Conservation (phyloP, 768 basidiomycete species). For the Trametes cingulata region DNA sequence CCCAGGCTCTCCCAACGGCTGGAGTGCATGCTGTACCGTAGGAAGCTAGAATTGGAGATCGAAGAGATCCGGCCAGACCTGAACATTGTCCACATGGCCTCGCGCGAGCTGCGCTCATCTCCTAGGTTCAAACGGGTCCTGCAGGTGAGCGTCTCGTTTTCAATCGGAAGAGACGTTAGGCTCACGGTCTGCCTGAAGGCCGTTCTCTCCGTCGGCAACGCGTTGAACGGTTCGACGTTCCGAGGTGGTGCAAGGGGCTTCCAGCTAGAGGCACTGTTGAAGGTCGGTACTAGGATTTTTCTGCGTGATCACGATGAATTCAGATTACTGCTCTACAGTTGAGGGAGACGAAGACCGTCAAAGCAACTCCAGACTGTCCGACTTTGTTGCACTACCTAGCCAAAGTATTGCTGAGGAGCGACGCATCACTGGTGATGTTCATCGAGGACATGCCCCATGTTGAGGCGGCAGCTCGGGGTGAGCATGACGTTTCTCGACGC, state of each 20-base stretch:
- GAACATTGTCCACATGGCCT: slow-evolving; percentile 68
- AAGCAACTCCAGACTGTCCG: slow-evolving; percentile 68
- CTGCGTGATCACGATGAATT: background rate
- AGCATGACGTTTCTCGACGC: slow-evolving; percentile 21
- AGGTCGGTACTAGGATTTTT: slow-evolving; percentile 48
- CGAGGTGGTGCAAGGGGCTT: slow-evolving; percentile 86
- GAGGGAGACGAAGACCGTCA: slow-evolving; percentile 80
- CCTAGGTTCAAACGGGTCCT: slow-evolving; percentile 67
- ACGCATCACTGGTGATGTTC: slow-evolving; percentile 67
- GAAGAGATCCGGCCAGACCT: slow-evolving; percentile 85
- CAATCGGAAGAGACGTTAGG: background rate
- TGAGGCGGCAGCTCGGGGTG: slow-evolving; percentile 82
- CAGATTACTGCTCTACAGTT: slow-evolving; percentile 47
- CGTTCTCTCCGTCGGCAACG: slow-evolving; percentile 78
- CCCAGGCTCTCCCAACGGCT: slow-evolving; percentile 74
- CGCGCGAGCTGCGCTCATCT: slow-evolving; percentile 65
- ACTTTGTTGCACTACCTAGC: slow-evolving; percentile 93
- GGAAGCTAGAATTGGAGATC: slow-evolving; percentile 78
- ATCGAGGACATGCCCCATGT: slow-evolving; percentile 79
- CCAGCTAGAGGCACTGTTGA: slow-evolving; percentile 75
- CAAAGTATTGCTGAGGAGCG: slow-evolving; percentile 63
- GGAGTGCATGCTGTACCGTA: slow-evolving; percentile 81
- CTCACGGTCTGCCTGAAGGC: slow-evolving; percentile 42
- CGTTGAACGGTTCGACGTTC: slow-evolving; percentile 78
- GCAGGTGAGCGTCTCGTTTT: slow-evolving; percentile 45